A percentile compares a stretch with the other conserved stretches of the same genome.
Conservation (phyloP, 305 asterid genomes). For the Fraxinus sp. region DNA sequence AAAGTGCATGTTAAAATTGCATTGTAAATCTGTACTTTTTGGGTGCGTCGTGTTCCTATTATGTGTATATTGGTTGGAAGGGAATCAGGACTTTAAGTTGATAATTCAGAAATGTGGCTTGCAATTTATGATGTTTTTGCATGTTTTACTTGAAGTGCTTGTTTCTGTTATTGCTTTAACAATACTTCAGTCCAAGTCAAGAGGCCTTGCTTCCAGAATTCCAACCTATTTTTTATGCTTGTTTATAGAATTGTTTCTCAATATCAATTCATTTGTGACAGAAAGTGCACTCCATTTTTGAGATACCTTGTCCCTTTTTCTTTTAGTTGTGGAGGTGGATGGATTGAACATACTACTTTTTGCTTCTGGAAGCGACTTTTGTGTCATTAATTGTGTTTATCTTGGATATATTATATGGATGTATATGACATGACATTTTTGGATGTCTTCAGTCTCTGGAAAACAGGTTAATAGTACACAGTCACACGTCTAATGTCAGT, state of each 20-base stretch:
- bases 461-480: neutral
- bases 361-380: neutral
- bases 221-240: neutral
- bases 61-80: neutral
- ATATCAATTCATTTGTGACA: neutral
- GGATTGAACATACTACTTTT: slow-evolving; percentile 9
- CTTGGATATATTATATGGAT: neutral
- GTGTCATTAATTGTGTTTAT: neutral
- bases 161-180: slow-evolving; percentile 3
- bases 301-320: neutral
- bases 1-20: neutral
- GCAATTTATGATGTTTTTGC: neutral
- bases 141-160: neutral
- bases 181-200: slow-evolving; percentile 7
- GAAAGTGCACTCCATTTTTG: neutral
- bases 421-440: neutral
- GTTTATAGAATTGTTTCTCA: neutral
- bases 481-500: slow-evolving; percentile 24
- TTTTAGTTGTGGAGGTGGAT: neutral
- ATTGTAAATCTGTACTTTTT: neutral
- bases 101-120: slow-evolving; percentile 8
- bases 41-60: neutral
- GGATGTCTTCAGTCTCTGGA: slow-evolving; percentile 13
- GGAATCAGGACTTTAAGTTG: slow-evolving; percentile 11
- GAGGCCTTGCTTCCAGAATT: slow-evolving; percentile 14